phyloP scores from a whole-genome alignment of 352 stramenopile species.

The Pythium biforme region DNA sequence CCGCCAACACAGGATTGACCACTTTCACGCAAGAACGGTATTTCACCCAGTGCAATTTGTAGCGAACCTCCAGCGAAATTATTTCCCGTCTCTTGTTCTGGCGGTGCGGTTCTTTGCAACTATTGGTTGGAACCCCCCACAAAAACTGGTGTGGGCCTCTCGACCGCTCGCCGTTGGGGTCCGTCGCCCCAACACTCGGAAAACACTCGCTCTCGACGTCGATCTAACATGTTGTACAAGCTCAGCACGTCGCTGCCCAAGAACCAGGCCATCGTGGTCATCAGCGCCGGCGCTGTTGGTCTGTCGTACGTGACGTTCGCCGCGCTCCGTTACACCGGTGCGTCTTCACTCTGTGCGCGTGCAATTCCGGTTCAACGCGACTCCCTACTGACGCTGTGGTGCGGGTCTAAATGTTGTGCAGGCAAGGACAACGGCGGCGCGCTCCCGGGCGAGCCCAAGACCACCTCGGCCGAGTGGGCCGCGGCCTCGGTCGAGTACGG shows the following conservation, averaged over 20 bases:
- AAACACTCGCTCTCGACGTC: background rate
- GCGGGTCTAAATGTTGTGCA: constrained; percentile 31
- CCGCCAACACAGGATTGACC: background rate
- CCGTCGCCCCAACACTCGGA: background rate
- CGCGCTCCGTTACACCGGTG: constrained; percentile 65
- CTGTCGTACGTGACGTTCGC: constrained; percentile 48
- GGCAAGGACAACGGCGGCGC: constrained; percentile 61
- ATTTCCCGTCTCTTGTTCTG: background rate
- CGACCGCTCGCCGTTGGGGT: constrained; percentile 23
- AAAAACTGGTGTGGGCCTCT: background rate
- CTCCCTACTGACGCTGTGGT: no score
- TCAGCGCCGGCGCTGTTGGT: constrained; percentile 37
- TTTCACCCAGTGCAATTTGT: background rate
- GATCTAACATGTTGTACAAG: constrained; percentile 72
- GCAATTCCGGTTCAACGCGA: background rate
- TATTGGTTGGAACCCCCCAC: constrained; percentile 29
- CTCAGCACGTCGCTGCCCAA: constrained; percentile 71
- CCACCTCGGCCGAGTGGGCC: constrained; percentile 74
- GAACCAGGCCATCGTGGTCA: constrained; percentile 50
- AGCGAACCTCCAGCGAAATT: background rate
- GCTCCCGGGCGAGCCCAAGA: constrained; percentile 53
- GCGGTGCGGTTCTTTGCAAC: constrained; percentile 51
- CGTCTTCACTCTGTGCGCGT: no score
- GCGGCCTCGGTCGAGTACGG: constrained; percentile 73
- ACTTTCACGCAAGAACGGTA: background rate